phyloP scores from a whole-genome alignment of 176 grass and related monocot species.

The Hsuehochloa calcarea region DNA sequence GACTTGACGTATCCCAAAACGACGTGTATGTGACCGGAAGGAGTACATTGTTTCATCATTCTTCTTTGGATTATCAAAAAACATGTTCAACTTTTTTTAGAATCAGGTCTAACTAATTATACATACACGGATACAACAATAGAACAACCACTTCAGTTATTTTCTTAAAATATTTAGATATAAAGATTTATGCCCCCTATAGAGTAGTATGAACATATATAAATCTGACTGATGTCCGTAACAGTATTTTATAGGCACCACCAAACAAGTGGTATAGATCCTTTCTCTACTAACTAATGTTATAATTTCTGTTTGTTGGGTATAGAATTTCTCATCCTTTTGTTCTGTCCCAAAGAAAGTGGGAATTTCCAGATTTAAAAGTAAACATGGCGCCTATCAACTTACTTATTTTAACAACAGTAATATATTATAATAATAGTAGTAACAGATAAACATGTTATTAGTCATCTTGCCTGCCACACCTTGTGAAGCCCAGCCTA shows the following conservation, averaged over 20 bases:
- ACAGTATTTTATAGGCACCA: slow-evolving; percentile 6
- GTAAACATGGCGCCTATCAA: background rate
- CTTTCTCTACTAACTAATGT: too few species aligned
- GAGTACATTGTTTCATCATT: background rate
- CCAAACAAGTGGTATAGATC: slow-evolving; percentile 32
- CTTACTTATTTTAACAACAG: background rate
- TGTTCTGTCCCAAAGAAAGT: background rate
- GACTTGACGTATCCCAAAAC: too few species aligned
- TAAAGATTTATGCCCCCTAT: too few species aligned
- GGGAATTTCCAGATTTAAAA: background rate
- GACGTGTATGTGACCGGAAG: too few species aligned
- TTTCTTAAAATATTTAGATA: background rate
- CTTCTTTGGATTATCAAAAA: background rate
- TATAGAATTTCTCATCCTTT: background rate
- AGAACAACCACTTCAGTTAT: background rate
- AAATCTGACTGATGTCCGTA: background rate
- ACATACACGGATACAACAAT: too few species aligned
- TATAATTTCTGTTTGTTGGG: background rate
- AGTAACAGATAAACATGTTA: background rate
- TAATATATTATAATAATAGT: background rate
- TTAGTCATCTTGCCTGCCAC: background rate
- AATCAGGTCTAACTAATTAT: background rate
- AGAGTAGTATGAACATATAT: too few species aligned
- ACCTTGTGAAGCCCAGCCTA: background rate
- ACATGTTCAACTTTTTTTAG: background rate